Evolutionary conservation across 192 early-diverging fungal species (phyloP).

Genomic region (Chytriomyces hyalinus): DNA sequence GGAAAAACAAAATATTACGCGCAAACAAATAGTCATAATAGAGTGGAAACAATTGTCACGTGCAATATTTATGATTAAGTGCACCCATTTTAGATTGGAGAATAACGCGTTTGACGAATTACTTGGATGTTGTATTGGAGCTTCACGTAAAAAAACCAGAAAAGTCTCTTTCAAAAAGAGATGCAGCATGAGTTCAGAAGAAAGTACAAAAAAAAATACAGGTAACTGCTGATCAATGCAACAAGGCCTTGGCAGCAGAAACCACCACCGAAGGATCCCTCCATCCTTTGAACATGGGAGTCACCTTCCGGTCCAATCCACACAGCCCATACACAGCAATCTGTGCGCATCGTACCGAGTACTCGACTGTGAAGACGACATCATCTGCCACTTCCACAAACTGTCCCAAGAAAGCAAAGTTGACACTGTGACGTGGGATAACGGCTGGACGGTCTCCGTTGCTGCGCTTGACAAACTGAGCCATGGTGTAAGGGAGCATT

Average conservation of each 20-base stretch:
- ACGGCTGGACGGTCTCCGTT: constrained; percentile 41
- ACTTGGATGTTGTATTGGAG: too few species aligned
- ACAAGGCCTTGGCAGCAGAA: constrained; percentile 22
- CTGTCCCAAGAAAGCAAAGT: constrained; percentile 49
- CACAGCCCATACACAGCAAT: constrained; percentile 39
- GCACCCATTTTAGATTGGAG: too few species aligned
- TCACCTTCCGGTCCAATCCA: constrained; percentile 16
- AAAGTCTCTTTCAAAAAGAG: too few species aligned
- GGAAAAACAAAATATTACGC: too few species aligned
- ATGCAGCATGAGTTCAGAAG: too few species aligned
- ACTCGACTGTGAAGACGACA: constrained; percentile 49
- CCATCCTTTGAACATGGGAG: constrained; percentile 40
- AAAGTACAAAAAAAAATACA: too few species aligned
- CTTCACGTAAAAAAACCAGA: too few species aligned
- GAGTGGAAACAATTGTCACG: too few species aligned
- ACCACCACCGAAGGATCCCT: constrained; percentile 18
- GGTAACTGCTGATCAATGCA: constrained; percentile 38
- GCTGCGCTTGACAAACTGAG: constrained; percentile 40
- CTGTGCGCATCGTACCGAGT: constrained; percentile 47
- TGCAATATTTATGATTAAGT: too few species aligned
- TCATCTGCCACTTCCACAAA: constrained; percentile 48
- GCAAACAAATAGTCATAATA: too few species aligned
- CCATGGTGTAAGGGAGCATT: neutral
- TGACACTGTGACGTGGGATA: constrained; percentile 31
- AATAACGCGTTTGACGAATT: too few species aligned